Conservation (phyloP, 2,329 filamentous ascomycete genomes). For the Gnomoniopsis smithogilvyi region DNA sequence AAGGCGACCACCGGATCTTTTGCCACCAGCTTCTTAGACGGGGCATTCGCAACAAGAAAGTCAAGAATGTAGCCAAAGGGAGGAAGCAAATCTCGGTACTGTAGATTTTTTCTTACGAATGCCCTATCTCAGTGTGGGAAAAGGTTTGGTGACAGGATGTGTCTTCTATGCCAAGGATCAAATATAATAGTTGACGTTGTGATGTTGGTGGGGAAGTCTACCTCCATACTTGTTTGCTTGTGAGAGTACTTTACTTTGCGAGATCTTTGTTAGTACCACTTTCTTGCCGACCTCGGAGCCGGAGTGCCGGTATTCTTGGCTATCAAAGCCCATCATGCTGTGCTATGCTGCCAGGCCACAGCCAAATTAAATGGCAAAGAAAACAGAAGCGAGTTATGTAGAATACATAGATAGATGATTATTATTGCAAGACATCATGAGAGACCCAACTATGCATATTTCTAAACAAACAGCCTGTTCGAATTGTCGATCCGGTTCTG, state of each 20-base stretch:
- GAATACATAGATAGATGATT: too few species aligned
- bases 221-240: not conserved
- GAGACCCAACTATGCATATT: too few species aligned
- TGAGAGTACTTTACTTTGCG: slow-evolving; percentile 1
- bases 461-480: too few species aligned
- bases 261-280: slow-evolving; percentile 2
- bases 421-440: too few species aligned
- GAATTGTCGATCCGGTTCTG: too few species aligned
- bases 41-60: too few species aligned
- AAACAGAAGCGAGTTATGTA: not conserved
- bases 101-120: too few species aligned
- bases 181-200: not conserved
- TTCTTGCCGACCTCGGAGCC: slow-evolving; percentile 17
- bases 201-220: not conserved
- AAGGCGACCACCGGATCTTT: not conserved
- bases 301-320: not conserved
- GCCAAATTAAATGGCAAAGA: not conserved
- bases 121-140: not conserved
- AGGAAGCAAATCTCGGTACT: not conserved
- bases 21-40: too few species aligned
- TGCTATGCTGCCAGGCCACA: not conserved
- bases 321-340: too few species aligned
- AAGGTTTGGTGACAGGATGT: not conserved
- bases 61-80: not conserved
- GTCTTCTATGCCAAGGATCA: not conserved